A percentile compares a stretch with the other conserved stretches of the same genome.
Conservation (phyloP, 2,329 filamentous ascomycete species). For the Penicillium verrucosum region DNA sequence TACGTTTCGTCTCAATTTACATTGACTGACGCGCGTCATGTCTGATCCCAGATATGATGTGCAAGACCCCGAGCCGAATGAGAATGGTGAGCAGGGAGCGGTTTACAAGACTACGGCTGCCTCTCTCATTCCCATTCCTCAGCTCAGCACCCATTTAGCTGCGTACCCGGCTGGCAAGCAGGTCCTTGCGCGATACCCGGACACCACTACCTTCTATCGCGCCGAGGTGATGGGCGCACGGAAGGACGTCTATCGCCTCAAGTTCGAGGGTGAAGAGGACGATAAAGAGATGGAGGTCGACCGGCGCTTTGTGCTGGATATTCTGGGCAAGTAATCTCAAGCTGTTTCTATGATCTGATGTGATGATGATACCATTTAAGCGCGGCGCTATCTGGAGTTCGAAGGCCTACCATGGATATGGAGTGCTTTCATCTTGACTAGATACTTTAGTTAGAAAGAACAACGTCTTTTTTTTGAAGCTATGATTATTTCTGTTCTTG, state of each 20-base stretch:
- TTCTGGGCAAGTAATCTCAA: conserved; percentile 48
- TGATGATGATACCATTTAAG: conserved; percentile 30
- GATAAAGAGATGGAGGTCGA: conserved; percentile 74
- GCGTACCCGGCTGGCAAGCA: conserved; percentile 64
- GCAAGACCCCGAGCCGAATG: conserved; percentile 74
- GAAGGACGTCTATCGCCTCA: conserved; percentile 53
- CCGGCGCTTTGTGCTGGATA: conserved; percentile 72
- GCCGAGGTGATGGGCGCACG: conserved; percentile 73
- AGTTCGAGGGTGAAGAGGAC: conserved; percentile 75
- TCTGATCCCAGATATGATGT: conserved; percentile 63
- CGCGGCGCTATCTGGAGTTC: conserved; percentile 25
- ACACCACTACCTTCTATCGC: conserved; percentile 82
- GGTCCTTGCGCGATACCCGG: conserved; percentile 75
- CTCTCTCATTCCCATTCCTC: conserved; percentile 74
- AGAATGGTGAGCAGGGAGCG: conserved; percentile 58
- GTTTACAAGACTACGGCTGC: conserved; percentile 68
- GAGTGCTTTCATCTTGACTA: conserved; percentile 8
- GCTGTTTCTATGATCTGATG: conserved; percentile 19
- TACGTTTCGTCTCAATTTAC: conserved; percentile 1
- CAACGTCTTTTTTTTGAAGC: background rate
- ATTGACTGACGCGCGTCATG: conserved; percentile 14
- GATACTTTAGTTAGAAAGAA: conserved; percentile 6
- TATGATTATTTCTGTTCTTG: background rate
- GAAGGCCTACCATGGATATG: conserved; percentile 8
- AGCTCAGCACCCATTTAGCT: conserved; percentile 57